Conservation (phyloP, 768 basidiomycete genomes). For the Rossbeevera mucosa region DNA sequence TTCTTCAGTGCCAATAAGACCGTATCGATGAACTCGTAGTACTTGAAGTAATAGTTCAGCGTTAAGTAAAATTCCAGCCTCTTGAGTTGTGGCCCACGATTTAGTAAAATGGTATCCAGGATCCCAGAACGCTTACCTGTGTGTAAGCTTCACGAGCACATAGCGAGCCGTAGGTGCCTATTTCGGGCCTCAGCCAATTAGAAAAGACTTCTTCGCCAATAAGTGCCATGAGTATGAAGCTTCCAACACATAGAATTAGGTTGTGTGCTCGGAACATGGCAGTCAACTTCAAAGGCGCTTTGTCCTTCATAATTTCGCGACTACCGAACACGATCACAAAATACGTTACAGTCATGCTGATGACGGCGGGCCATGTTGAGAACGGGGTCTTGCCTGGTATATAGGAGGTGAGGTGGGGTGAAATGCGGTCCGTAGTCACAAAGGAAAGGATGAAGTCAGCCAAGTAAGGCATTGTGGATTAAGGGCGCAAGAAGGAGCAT, state of each 20-base stretch:
- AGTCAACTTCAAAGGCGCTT: conserved; percentile 65
- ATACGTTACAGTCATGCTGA: conserved; percentile 66
- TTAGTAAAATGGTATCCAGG: not conserved
- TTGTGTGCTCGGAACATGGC: conserved; percentile 85
- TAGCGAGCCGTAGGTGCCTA: conserved; percentile 71
- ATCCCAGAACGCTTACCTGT: conserved; percentile 47
- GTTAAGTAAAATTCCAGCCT: conserved; percentile 91
- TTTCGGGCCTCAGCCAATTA: conserved; percentile 64
- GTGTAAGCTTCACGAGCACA: conserved; percentile 79
- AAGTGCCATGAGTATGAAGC: conserved; percentile 68
- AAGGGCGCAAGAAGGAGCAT: not conserved
- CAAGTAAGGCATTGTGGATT: conserved; percentile 55
- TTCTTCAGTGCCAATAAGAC: conserved; percentile 95
- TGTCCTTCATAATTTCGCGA: conserved; percentile 76
- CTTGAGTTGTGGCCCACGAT: conserved; percentile 35
- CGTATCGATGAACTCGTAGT: conserved; percentile 90
- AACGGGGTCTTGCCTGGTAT: conserved; percentile 74
- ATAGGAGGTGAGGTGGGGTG: conserved; percentile 57
- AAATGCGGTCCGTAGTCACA: conserved; percentile 49
- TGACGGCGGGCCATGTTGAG: conserved; percentile 68
- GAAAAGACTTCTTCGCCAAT: conserved; percentile 89
- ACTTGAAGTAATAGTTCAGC: conserved; percentile 97
- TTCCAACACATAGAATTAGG: conserved; percentile 75
- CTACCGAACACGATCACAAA: conserved; percentile 82
- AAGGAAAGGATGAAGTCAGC: conserved; percentile 60